These are phyloP conservation scores for Teratosphaeria nubilosa DNA, from an alignment of 2,329 filamentous ascomycete genomes.

Conservation along the genomic window DNA sequence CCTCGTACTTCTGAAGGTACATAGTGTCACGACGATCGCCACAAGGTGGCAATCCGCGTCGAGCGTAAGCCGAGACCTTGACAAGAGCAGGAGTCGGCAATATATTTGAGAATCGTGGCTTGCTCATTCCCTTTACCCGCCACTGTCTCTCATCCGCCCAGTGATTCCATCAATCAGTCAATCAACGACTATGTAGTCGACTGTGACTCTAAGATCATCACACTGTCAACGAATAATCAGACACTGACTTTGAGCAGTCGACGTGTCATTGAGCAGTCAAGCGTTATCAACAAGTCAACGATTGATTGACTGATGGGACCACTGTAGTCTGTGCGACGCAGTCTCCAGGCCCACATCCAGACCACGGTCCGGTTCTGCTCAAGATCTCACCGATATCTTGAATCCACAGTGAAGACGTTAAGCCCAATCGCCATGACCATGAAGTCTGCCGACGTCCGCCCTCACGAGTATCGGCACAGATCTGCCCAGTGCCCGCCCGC, in stretches of 20 bases:
- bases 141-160: background rate
- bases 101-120: background rate
- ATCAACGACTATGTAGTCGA: too few species aligned
- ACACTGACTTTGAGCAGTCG: too few species aligned
- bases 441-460: background rate
- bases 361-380: background rate
- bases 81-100: background rate
- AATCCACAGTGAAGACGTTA: too few species aligned
- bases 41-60: background rate
- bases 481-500: background rate
- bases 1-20: background rate
- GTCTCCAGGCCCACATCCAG: background rate
- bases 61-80: background rate
- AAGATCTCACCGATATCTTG: background rate
- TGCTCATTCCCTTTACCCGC: background rate
- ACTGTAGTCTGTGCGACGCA: background rate
- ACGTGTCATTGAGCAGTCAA: too few species aligned
- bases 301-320: too few species aligned
- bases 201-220: too few species aligned
- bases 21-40: background rate
- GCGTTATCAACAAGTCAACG: too few species aligned
- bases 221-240: too few species aligned
- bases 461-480: background rate
- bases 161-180: background rate
- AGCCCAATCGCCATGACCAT: background rate